A percentile compares a stretch with the other conserved stretches of the same genome.
These are phyloP conservation scores for Heliamphora exappendiculata DNA, from an alignment of 148 eudicot genomes.

Conservation along the genomic window DNA sequence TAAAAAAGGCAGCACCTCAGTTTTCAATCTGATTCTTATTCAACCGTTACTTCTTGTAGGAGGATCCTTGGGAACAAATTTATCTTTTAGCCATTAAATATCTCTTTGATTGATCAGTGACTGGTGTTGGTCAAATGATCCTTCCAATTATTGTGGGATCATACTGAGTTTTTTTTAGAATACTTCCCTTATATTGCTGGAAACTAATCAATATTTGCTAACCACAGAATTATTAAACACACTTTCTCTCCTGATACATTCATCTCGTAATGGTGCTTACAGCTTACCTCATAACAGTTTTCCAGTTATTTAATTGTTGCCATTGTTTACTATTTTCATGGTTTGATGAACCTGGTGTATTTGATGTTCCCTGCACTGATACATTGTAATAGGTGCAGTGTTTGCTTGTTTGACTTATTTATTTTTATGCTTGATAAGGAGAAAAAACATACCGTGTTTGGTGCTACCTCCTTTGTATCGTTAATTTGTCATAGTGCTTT, in stretches of 20 bases:
- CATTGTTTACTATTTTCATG: background rate
- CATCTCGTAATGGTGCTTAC: background rate
- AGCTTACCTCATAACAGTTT: background rate
- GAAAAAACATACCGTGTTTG: background rate
- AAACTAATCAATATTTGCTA: background rate
- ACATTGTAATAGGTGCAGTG: no score
- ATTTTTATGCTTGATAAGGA: background rate
- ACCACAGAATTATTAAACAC: background rate
- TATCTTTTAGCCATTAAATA: no score
- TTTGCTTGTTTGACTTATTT: background rate
- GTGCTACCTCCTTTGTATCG: background rate
- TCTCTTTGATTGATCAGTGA: no score
- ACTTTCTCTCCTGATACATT: background rate
- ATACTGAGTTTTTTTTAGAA: background rate
- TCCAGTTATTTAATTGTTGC: constrained; percentile 1
- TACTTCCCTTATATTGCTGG: background rate
- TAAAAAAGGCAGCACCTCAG: background rate
- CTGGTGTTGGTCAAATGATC: background rate
- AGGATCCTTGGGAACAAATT: no score
- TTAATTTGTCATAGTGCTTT: background rate
- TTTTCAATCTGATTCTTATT: no score
- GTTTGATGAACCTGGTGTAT: background rate
- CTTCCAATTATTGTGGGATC: background rate
- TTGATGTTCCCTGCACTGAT: no score
- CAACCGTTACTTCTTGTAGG: no score